These are phyloP conservation scores for Lichtheimia hyalospora DNA, from an alignment of 371 early-diverging fungal species.

Conservation along the genomic window DNA sequence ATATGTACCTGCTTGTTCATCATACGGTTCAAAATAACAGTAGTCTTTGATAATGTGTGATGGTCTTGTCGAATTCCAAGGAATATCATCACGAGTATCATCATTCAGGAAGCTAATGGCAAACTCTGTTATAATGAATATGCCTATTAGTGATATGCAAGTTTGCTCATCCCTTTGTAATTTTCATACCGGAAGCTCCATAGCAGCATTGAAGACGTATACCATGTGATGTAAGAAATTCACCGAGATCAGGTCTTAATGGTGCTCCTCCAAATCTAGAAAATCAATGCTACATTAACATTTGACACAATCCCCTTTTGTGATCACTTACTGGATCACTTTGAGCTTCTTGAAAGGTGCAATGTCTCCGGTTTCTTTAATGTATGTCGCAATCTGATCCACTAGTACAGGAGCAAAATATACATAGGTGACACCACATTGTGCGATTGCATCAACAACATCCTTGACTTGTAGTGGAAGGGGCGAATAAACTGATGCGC, in stretches of 20 bases:
- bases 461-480: background rate
- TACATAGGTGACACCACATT: background rate
- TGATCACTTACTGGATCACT: background rate
- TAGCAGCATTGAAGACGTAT: constrained; percentile 14
- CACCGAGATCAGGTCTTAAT: constrained; percentile 3
- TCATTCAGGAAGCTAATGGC: too few relatives aligned
- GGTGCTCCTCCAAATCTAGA: constrained; percentile 11
- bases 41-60: background rate
- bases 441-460: background rate
- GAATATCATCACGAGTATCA: background rate
- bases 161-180: too few relatives aligned
- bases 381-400: constrained; percentile 7
- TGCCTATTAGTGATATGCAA: too few relatives aligned
- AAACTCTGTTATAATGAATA: too few relatives aligned
- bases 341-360: too few relatives aligned
- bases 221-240: background rate
- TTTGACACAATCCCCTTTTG: background rate
- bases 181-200: constrained; percentile 15
- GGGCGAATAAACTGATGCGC: too few relatives aligned
- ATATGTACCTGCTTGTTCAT: constrained; percentile 1
- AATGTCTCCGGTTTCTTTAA: constrained; percentile 4
- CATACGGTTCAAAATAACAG: constrained; percentile 8
- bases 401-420: constrained; percentile 8
- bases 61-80: constrained; percentile 7
- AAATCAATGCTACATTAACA: background rate